Conservation (phyloP, 2,329 filamentous ascomycete genomes). For the Periglandula ipomoeae region DNA sequence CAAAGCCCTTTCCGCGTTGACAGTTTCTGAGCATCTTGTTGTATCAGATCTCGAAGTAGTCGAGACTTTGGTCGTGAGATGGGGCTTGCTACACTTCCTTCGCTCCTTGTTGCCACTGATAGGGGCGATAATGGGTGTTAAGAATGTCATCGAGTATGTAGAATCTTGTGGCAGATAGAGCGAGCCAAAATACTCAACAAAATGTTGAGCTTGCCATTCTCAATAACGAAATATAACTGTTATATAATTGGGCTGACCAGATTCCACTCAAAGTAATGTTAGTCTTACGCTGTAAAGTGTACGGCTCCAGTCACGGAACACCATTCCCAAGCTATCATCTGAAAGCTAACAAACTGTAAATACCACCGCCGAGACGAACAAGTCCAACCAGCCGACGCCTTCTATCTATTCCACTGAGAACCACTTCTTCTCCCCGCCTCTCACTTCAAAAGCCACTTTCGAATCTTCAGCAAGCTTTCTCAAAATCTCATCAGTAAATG, state of each 20-base stretch:
- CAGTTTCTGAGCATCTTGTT: neutral
- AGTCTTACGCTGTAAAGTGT: neutral
- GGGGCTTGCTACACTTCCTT: conserved; percentile 3
- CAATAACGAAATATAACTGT: neutral
- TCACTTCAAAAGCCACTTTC: conserved; percentile 30
- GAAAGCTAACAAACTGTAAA: no score
- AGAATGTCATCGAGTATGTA: no score
- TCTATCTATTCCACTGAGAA: conserved; percentile 11
- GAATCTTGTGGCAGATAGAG: no score
- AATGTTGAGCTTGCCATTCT: no score
- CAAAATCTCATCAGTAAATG: conserved; percentile 33
- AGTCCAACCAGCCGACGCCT: no score
- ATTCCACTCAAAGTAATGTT: no score
- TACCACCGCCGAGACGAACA: no score
- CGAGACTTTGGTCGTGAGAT: conserved; percentile 2
- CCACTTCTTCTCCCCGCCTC: conserved; percentile 28
- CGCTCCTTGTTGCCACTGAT: conserved; percentile 3
- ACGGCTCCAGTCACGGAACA: no score
- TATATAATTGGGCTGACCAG: no score
- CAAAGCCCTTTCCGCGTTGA: conserved; percentile 2
- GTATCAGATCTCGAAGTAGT: no score
- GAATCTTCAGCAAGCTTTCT: conserved; percentile 33
- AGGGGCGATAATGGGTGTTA: conserved; percentile 3
- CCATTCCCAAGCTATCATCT: no score
- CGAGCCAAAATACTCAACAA: no score